phyloP scores from a whole-genome alignment of 768 basidiomycete genomes.

The Hygrophorus pudorinus region DNA sequence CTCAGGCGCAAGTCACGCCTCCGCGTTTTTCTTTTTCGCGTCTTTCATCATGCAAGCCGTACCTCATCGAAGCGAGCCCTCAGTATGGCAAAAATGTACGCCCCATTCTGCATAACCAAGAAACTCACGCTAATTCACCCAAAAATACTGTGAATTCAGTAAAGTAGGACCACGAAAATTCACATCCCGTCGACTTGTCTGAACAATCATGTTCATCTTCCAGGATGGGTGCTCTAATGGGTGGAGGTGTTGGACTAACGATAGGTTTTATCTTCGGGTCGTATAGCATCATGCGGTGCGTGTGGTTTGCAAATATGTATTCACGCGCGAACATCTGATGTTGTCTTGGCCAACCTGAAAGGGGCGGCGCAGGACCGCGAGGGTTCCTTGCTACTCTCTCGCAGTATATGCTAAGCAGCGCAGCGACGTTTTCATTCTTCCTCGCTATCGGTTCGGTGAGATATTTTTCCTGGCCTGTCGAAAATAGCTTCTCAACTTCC shows the following conservation, averaged over 20 bases:
- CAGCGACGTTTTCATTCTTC: constrained; percentile 96
- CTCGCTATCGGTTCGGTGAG: constrained; percentile 86
- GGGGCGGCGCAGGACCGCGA: constrained; percentile 85
- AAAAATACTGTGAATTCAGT: constrained; percentile 26
- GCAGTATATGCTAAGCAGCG: constrained; percentile 97
- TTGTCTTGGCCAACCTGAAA: constrained; percentile 19
- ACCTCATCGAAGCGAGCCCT: constrained; percentile 38
- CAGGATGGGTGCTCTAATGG: constrained; percentile 91
- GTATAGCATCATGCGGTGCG: constrained; percentile 83
- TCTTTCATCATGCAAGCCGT: constrained; percentile 8
- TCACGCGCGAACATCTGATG: neutral
- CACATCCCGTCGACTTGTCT: constrained; percentile 9
- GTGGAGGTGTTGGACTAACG: constrained; percentile 87
- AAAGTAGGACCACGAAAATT: constrained; percentile 34
- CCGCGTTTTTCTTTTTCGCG: neutral
- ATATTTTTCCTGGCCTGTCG: neutral
- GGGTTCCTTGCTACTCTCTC: constrained; percentile 87
- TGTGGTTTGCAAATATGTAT: neutral
- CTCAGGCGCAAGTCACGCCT: neutral
- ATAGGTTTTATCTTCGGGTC: constrained; percentile 97
- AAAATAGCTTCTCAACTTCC: neutral
- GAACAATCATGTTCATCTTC: constrained; percentile 10
- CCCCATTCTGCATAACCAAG: constrained; percentile 12
- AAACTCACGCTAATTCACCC: constrained; percentile 2
- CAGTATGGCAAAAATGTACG: constrained; percentile 72